Evolutionary conservation across 176 grass and related monocot genomes (phyloP).

Genomic region (Rhynchospora breviuscula): DNA sequence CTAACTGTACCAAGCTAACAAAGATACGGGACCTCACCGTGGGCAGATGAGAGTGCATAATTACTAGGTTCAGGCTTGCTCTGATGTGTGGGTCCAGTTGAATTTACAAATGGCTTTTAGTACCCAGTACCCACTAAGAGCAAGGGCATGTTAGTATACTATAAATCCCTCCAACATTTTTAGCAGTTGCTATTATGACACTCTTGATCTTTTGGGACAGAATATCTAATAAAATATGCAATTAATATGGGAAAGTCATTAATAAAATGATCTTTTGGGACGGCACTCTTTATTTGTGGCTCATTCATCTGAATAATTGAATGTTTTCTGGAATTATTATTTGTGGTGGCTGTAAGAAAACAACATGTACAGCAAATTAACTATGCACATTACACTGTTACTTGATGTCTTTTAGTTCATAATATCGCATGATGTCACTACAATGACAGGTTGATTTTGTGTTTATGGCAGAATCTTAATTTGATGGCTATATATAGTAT

Average conservation of each 20-base stretch:
- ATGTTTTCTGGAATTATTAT: neutral
- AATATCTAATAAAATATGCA: neutral
- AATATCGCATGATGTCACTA: neutral
- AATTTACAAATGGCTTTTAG: neutral
- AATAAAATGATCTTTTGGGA: neutral
- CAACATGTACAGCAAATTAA: neutral
- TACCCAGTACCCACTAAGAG: neutral
- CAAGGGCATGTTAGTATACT: neutral
- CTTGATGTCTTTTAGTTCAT: neutral
- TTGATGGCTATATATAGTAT: neutral
- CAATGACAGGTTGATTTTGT: neutral
- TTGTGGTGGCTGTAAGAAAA: no score
- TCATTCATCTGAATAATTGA: neutral
- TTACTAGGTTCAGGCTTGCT: neutral
- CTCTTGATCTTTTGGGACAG: neutral
- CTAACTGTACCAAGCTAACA: neutral
- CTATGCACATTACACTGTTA: neutral
- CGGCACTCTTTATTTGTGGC: neutral
- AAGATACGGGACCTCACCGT: neutral
- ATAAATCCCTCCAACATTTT: neutral
- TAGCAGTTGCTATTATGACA: conserved; percentile 4
- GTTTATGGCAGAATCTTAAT: neutral
- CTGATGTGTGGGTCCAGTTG: neutral
- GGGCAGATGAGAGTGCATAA: neutral
- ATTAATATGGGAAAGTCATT: neutral